Evolutionary conservation across 768 basidiomycete species (phyloP).

Genomic region (Gymnopilus junonius): DNA sequence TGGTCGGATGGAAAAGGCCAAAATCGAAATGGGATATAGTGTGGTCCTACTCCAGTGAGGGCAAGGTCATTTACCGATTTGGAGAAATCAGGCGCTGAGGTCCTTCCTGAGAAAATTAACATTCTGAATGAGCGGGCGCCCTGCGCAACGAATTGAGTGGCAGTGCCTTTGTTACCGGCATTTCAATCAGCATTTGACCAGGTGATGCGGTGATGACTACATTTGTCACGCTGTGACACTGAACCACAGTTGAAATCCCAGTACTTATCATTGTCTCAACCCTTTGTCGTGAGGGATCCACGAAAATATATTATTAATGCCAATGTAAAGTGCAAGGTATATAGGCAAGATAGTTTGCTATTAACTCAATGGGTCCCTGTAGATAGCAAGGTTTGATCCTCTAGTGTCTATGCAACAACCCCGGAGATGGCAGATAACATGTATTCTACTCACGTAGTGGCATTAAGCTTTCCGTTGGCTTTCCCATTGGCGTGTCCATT

Average conservation of each 20-base stretch:
- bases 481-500: constrained; percentile 42
- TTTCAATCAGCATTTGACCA: constrained; percentile 9
- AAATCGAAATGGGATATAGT: constrained; percentile 5
- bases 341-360: constrained; percentile 35
- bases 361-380: constrained; percentile 28
- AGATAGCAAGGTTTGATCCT: constrained; percentile 23
- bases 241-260: neutral
- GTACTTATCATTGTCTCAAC: too few relatives aligned
- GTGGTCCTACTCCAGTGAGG: constrained; percentile 14
- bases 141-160: constrained; percentile 8
- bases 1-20: constrained; percentile 16
- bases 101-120: constrained; percentile 4
- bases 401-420: constrained; percentile 29
- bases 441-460: constrained; percentile 15
- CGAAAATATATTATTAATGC: constrained; percentile 35
- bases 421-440: neutral
- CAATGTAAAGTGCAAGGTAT: constrained; percentile 39
- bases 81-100: constrained; percentile 23
- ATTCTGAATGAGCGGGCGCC: constrained; percentile 14
- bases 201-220: neutral
- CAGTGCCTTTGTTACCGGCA: constrained; percentile 9
- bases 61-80: constrained; percentile 24
- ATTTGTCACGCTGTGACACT: too few relatives aligned
- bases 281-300: neutral
- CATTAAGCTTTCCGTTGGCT: constrained; percentile 27